Evolutionary conservation across 1,139 yeast species (phyloP).

Genomic region (Blastobotrys arbuscula): DNA sequence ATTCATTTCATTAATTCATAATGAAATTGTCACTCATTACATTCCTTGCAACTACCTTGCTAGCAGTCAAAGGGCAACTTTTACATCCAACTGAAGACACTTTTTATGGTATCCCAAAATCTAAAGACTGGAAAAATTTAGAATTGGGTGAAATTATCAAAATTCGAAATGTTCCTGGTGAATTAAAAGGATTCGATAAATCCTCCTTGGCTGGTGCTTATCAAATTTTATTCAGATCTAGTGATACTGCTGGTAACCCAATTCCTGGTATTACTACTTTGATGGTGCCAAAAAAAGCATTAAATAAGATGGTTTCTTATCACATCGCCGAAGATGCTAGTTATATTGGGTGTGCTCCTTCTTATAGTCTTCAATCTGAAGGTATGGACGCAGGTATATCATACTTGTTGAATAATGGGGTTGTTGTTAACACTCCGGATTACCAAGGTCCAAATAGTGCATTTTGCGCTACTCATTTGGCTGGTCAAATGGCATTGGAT

Average conservation of each 20-base stretch:
- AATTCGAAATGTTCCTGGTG: slow-evolving; percentile 15
- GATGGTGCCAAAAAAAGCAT: slow-evolving; percentile 23
- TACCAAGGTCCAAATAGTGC: slow-evolving; percentile 27
- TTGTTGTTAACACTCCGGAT: slow-evolving; percentile 25
- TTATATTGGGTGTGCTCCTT: slow-evolving; percentile 28
- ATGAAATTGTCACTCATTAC: slow-evolving; percentile 5
- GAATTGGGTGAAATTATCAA: slow-evolving; percentile 20
- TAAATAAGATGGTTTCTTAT: slow-evolving; percentile 25
- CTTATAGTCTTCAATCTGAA: slow-evolving; percentile 17
- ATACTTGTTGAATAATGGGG: slow-evolving; percentile 10
- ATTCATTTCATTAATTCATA: not conserved
- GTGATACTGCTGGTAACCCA: slow-evolving; percentile 26
- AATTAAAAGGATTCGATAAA: not conserved
- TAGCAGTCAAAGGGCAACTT: not conserved
- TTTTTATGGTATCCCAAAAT: slow-evolving; percentile 23
- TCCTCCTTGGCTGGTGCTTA: not conserved
- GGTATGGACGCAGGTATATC: not conserved
- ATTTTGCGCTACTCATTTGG: slow-evolving; percentile 22
- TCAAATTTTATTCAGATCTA: slow-evolving; percentile 27
- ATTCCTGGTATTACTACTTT: slow-evolving; percentile 28
- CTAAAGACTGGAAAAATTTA: slow-evolving; percentile 12
- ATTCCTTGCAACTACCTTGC: not conserved
- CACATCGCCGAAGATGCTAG: slow-evolving; percentile 29
- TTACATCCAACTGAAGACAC: slow-evolving; percentile 23
- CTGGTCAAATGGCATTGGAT: slow-evolving; percentile 28